Evolutionary conservation across 495 filamentous ascomycete genomes (phyloP).

Genomic region (Podospora pseudopauciseta): DNA sequence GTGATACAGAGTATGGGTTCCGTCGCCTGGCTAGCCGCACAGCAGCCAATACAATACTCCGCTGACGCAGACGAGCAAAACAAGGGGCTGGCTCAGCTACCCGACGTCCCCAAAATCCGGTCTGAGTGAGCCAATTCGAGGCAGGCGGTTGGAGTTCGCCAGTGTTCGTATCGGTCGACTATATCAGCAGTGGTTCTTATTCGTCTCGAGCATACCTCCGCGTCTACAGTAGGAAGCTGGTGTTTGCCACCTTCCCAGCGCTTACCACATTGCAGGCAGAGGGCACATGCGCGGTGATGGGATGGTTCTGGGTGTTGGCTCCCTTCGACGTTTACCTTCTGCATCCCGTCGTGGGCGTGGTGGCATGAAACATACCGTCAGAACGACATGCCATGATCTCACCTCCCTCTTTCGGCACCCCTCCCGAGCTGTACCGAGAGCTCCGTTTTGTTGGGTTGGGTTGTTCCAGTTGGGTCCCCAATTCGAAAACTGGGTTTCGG

Average conservation of each 20-base stretch:
- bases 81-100: not conserved
- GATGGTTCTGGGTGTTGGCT: not conserved
- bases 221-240: not conserved
- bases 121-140: too few species aligned
- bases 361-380: not conserved
- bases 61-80: not conserved
- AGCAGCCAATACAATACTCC: not conserved
- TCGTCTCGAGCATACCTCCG: not conserved
- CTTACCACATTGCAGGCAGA: not conserved
- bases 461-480: not conserved
- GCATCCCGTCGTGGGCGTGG: not conserved
- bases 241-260: not conserved
- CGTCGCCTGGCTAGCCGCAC: constrained; percentile 1
- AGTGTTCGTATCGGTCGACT: not conserved
- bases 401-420: not conserved
- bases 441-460: not conserved
- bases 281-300: not conserved
- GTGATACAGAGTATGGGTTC: not conserved
- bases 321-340: not conserved
- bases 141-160: not conserved
- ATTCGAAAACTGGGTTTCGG: not conserved
- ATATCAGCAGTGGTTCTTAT: not conserved
- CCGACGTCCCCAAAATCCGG: not conserved
- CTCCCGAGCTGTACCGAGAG: not conserved
- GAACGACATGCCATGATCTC: not conserved